Evolutionary conservation across 306 rosid genomes (phyloP).

Genomic region (Crataegus laevigata): DNA sequence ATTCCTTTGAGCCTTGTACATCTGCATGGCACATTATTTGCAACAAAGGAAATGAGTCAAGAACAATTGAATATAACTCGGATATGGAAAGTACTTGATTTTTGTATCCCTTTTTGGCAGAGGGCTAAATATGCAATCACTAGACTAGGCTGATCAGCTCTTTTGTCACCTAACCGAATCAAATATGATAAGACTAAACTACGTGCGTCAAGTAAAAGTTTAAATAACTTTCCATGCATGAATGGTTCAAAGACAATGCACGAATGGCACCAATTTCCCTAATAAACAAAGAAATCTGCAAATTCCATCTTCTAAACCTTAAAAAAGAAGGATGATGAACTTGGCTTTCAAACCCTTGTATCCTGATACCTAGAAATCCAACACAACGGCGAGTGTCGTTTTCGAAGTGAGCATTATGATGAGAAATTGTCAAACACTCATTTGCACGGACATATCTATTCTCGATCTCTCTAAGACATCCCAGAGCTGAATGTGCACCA

Average conservation of each 20-base stretch:
- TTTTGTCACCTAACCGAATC: background rate
- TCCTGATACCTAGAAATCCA: background rate
- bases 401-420: background rate
- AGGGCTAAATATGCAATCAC: background rate
- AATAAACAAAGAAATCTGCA: background rate
- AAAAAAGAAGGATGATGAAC: background rate
- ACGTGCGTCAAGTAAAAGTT: background rate
- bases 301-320: background rate
- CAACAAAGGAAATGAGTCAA: conserved; percentile 5
- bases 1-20: conserved; percentile 91
- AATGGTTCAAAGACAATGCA: too few relatives aligned
- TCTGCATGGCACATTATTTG: conserved; percentile 37
- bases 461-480: background rate
- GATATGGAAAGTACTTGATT: background rate
- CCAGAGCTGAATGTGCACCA: background rate
- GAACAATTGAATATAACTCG: background rate
- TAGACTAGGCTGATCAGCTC: background rate
- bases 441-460: background rate
- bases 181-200: background rate
- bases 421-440: background rate
- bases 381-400: background rate
- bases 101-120: background rate
- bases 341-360: background rate
- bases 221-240: too few relatives aligned
- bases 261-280: background rate